Evolutionary conservation across 2,329 filamentous ascomycete species (phyloP), one percentile per base, ranked within the genome.

Genomic region (Samsoniella hepiali): DNA sequence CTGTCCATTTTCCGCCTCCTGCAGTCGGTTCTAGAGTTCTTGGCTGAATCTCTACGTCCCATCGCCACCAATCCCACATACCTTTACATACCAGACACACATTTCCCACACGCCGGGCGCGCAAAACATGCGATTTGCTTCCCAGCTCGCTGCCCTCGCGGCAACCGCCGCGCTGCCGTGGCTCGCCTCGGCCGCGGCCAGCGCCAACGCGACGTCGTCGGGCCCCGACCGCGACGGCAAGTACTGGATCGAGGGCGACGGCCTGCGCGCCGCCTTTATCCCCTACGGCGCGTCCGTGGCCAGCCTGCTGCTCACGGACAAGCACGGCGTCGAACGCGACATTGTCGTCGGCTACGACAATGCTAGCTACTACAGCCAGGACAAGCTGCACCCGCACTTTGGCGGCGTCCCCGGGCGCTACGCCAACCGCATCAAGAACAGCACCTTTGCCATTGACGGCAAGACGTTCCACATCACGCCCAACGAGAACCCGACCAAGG

Each of bases 351-450:
- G 90, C 55, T 93, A 87, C 69, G 90, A 93, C 77, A 92, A 92
- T 71, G 89, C 90, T 53, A 85, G 79, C 59, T 86, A 89, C 76
- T 93, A 93, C 76, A 76, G 74, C 64, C 73, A 85, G 56, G 88
- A 91, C 74, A 76, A 76, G 64, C 78, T 83, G 65, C 90, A 93
- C 73, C 86, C 84, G 58, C 89, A 92, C 79, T 87, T 90, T 67
- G 90, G 89, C 64, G 80, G 86, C 69, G 86, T 93, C 0, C 89
- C 89, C 0, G 90, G 89, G 54, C 87, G 90, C 62, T 93, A 93
- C 72, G 90, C 90, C 64, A 93, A 93, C 75, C 87, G 90, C 67
- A 93, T 93, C 79, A 87, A 86, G 80, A 92, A 93, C 79, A 88
- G 85, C 74, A 88, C 83, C 6, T 91, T 91, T 70, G 81, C 78